Evolutionary conservation across 164 flowering plant genomes (phyloP), one percentile per base, ranked within the genome.

Genomic region (Houttuynia cordata): DNA sequence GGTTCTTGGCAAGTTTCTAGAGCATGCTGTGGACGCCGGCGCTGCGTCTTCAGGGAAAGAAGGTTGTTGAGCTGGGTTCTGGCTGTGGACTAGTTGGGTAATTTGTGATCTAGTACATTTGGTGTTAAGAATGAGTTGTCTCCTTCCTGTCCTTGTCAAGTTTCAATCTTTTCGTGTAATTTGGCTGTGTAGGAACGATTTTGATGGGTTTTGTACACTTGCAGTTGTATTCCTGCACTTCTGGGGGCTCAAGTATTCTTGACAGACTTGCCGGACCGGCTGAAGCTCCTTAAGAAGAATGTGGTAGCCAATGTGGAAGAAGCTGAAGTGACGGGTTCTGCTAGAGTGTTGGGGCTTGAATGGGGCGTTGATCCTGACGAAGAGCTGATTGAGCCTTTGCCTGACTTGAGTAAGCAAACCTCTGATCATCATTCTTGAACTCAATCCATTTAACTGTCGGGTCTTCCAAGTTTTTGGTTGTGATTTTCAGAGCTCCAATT

Each of bases 41-140:
- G 64, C 86, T 91, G 63, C 25, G 62, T 64, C 80, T 91, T 68
- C 82, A 76, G 23, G 83, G 80, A 50, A 88, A 84, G 78, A 91
- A 85, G 71, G 75, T 73, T 42, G 78, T 86, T 52, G 97, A 91
- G 71, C 75, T 91, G 75, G 97, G 97, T 51, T 78, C 96, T 56
- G 97, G 94, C 66, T 91, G 97, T 70, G 97, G 97, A 54, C 67
- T 91, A 57, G 91, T 85, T 42, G 97, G 97, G 97, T 87, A 76
- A 30, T 45, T n/a, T 45, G n/a, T 45, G 49, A 45, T 13, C 45
- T n/a, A n/a, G n/a, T n/a, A n/a, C 45, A 8, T 40, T 60, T 20
- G 9, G 25, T 30, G 17, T 56, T 42, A 39, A 55, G 39, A 52
- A 56, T 41, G 22, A 30, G 37, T 30, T 30, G 2, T 30, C 37